phyloP scores from a whole-genome alignment of 2,329 filamentous ascomycete species.

The Helicocarpus griseus region DNA sequence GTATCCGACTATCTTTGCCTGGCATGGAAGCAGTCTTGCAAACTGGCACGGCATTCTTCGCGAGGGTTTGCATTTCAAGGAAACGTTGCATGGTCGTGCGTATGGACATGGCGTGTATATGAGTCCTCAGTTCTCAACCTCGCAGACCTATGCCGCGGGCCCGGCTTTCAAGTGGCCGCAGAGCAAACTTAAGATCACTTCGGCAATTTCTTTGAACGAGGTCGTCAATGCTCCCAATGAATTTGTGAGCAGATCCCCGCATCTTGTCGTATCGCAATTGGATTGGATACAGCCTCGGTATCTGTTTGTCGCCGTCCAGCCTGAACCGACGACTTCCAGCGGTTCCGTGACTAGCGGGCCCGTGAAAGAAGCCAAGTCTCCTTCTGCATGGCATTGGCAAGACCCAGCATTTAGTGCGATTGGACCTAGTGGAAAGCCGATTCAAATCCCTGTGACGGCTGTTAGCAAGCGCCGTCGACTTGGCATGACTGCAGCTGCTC shows the following conservation, averaged over 20 bases:
- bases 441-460: conserved; percentile 46
- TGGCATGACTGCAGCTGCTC: conserved; percentile 15
- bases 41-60: conserved; percentile 92
- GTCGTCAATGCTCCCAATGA: conserved; percentile 63
- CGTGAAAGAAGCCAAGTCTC: conserved; percentile 2
- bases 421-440: conserved; percentile 27
- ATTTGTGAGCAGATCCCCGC: conserved; percentile 48
- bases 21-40: conserved; percentile 65
- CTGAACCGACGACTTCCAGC: not conserved
- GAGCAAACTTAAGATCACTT: conserved; percentile 51
- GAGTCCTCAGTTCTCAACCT: conserved; percentile 49
- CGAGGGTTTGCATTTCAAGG: conserved; percentile 65
- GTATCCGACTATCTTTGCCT: conserved; percentile 69
- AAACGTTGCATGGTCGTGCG: conserved; percentile 54
- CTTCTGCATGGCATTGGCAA: conserved; percentile 24
- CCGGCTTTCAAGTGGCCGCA: conserved; percentile 48
- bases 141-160: conserved; percentile 40
- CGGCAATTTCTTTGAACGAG: conserved; percentile 69
- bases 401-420: conserved; percentile 28
- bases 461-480: conserved; percentile 37
- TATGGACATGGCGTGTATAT: conserved; percentile 79
- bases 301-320: conserved; percentile 51
- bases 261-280: conserved; percentile 62
- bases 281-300: conserved; percentile 91
- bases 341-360: no score